Conservation (phyloP, 495 filamentous ascomycete species). For the Pseudevernia furfuracea region DNA sequence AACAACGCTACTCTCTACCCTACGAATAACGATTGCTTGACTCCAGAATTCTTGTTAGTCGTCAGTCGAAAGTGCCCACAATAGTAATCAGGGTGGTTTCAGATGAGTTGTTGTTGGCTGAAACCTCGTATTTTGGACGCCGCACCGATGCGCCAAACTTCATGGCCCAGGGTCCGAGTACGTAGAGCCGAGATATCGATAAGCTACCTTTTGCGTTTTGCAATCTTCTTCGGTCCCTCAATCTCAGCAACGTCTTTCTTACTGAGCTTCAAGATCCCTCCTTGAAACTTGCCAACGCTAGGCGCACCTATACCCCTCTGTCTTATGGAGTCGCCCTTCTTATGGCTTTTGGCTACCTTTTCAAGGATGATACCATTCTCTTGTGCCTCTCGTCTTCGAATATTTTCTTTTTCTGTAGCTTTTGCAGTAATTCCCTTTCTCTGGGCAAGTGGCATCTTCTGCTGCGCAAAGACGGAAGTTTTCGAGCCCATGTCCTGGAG, state of each 20-base stretch:
- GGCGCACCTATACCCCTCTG: slow-evolving; percentile 67
- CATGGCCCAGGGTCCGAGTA: not conserved
- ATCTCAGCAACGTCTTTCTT: slow-evolving; percentile 67
- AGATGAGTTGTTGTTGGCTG: not conserved
- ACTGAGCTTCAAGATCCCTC: slow-evolving; percentile 72
- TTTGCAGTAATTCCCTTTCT: slow-evolving; percentile 70
- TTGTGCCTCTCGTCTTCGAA: slow-evolving; percentile 64
- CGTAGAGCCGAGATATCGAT: not conserved
- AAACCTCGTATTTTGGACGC: not conserved
- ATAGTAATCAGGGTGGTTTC: not conserved
- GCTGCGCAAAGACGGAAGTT: slow-evolving; percentile 59
- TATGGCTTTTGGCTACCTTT: slow-evolving; percentile 40
- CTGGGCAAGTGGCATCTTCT: slow-evolving; percentile 76
- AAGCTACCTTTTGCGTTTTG: slow-evolving; percentile 22
- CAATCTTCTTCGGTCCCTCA: slow-evolving; percentile 40
- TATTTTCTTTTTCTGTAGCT: slow-evolving; percentile 55
- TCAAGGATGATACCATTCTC: slow-evolving; percentile 92
- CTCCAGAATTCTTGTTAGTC: not conserved
- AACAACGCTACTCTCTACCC: not conserved
- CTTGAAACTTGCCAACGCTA: slow-evolving; percentile 68
- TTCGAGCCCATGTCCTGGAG: slow-evolving; percentile 75
- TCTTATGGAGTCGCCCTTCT: slow-evolving; percentile 39
- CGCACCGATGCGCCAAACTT: not conserved
- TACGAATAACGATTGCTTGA: no score
- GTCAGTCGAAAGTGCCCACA: not conserved